These are phyloP conservation scores for Kodamaea suecica DNA, from an alignment of 1,139 yeast genomes.

Conservation along the genomic window DNA sequence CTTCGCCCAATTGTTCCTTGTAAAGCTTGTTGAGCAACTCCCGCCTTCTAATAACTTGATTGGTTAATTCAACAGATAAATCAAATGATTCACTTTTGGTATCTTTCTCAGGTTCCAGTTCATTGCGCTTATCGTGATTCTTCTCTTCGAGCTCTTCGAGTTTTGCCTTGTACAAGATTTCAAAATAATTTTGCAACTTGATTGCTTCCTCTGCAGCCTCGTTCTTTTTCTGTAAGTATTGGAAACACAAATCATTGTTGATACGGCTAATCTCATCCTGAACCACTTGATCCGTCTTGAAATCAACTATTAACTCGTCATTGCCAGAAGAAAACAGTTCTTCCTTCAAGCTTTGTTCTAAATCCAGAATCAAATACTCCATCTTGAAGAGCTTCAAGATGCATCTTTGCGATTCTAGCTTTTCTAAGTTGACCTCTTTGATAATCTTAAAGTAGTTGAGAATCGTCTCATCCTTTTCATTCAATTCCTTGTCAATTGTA, in stretches of 20 bases:
- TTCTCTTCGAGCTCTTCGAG: slow-evolving; percentile 3
- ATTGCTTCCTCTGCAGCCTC: slow-evolving; percentile 23
- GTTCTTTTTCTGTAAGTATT: slow-evolving; percentile 32
- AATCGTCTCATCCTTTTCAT: slow-evolving; percentile 36
- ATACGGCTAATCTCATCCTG: slow-evolving; percentile 45
- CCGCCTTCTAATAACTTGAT: slow-evolving; percentile 23
- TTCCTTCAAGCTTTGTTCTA: slow-evolving; percentile 15
- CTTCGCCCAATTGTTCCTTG: slow-evolving; percentile 18
- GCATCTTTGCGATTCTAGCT: slow-evolving; percentile 32
- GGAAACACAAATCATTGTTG: slow-evolving; percentile 41
- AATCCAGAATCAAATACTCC: slow-evolving; percentile 33
- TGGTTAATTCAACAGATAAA: slow-evolving; percentile 21
- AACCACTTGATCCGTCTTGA: slow-evolving; percentile 30
- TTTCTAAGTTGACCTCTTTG: slow-evolving; percentile 25
- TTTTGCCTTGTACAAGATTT: slow-evolving; percentile 12
- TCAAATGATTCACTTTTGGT: slow-evolving; percentile 14
- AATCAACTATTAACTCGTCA: slow-evolving; percentile 21
- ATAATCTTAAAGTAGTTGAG: slow-evolving; percentile 29
- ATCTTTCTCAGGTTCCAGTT: slow-evolving; percentile 7
- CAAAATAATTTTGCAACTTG: slow-evolving; percentile 18
- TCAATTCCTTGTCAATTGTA: slow-evolving; percentile 40
- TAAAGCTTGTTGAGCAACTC: slow-evolving; percentile 19
- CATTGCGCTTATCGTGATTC: background rate
- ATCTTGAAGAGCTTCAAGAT: slow-evolving; percentile 37
- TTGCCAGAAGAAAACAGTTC: slow-evolving; percentile 6